phyloP scores from a whole-genome alignment of 257 asterid species.

The Rubia yunnanensis region DNA sequence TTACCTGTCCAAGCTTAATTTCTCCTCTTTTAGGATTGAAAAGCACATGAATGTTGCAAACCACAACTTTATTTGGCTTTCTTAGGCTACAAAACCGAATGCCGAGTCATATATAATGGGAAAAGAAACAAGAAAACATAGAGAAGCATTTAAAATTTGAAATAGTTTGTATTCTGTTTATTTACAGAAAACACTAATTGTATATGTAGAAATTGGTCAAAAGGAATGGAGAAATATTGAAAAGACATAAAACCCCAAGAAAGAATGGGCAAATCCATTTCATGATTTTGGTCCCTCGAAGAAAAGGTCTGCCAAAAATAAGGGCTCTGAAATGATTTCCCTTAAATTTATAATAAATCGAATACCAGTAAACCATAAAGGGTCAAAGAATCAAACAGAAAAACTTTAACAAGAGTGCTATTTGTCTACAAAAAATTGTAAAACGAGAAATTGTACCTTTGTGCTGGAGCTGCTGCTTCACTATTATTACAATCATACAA shows the following conservation, averaged over 20 bases:
- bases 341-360: neutral
- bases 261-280: neutral
- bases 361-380: neutral
- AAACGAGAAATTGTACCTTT: constrained; percentile 6
- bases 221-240: neutral
- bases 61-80: constrained; percentile 50
- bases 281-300: neutral
- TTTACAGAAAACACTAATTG: neutral
- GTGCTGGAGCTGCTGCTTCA: constrained; percentile 24
- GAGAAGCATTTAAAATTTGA: neutral
- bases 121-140: neutral
- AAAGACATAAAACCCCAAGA: neutral
- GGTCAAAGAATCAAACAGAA: neutral
- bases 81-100: constrained; percentile 37
- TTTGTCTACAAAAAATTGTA: constrained; percentile 1
- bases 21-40: constrained; percentile 96
- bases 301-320: neutral
- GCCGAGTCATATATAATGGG: neutral
- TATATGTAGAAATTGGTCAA: neutral
- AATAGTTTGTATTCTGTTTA: neutral
- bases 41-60: constrained; percentile 95
- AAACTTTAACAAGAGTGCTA: neutral
- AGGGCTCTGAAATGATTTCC: neutral
- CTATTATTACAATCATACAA: constrained; percentile 25
- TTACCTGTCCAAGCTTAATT: constrained; percentile 93